Evolutionary conservation across 1,284 basidiomycete genomes (phyloP), one percentile per base, ranked within the genome.

Genomic region (Rhodotorula glutinis): DNA sequence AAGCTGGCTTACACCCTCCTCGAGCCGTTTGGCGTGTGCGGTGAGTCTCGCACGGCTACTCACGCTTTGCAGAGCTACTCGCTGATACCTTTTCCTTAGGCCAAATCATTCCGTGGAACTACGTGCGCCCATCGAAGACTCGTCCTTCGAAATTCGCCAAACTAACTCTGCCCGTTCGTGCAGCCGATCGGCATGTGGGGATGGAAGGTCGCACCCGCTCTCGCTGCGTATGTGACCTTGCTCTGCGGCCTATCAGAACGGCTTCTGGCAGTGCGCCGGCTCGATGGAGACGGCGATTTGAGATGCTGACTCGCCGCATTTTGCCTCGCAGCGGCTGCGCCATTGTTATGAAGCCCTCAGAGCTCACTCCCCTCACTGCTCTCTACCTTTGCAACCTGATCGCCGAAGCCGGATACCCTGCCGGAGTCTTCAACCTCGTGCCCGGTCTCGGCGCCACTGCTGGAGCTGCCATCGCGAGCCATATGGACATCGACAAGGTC

Each of bases 391-490:
- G 69, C 56, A 53, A 73, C 58, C 71, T 76, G 33, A 63, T 70
- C 56, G 58, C 56, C 17, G 71, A 77, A 54, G 73, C 72, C 8
- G 71, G 71, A 23, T 75, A 73, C 63, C 77, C 77, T 13, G 53
- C 71, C 9, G 77, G 77, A 46, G 77, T 77, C 21, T 54, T 78
- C 62, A 78, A 78, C 69, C 63, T 74, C 51, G 53, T 78, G 3
- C 70, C 74, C 8, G 76, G 78, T 13, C 74, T 77, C 64, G 79
- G 79, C 38, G 63, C 74, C 27, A 73, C 74, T 30, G 78, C 78
- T 14, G 79, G 79, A 53, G 75, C 75, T 23, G 70, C 74, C 8
- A 72, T 75, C 38, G 56, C 66, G 38, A 54, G 58, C 30, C 78
- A 79, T 75, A 78, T 77, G 74, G 65, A 71, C 29, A 70, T 76